Conservation (phyloP, 805 yeast species). For the Danielia oregonensis region DNA sequence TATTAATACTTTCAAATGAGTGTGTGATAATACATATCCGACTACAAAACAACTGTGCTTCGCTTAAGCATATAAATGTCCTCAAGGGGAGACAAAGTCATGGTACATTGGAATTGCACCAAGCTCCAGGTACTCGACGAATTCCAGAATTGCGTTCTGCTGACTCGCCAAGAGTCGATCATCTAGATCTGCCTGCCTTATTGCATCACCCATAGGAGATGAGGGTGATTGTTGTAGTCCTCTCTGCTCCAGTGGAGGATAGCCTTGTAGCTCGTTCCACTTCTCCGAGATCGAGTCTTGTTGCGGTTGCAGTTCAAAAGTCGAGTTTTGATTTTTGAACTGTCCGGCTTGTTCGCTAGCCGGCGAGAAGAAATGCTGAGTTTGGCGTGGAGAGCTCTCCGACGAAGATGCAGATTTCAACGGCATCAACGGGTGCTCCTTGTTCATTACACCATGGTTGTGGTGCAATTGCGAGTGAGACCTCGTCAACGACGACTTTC, state of each 20-base stretch:
- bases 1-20: background rate
- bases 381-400: slow-evolving; percentile 5
- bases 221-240: background rate
- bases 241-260: background rate
- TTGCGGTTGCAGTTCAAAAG: background rate
- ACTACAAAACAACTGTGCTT: too few relatives aligned
- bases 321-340: background rate
- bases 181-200: background rate
- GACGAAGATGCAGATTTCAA: slow-evolving; percentile 1
- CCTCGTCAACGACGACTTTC: slow-evolving; percentile 14
- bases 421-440: slow-evolving; percentile 5
- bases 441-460: slow-evolving; percentile 4
- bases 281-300: background rate
- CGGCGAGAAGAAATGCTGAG: slow-evolving; percentile 1
- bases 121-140: slow-evolving; percentile 1
- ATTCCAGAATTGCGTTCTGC: background rate
- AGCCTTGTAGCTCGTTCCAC: background rate
- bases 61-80: too few relatives aligned
- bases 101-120: slow-evolving; percentile 12
- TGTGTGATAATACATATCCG: too few relatives aligned
- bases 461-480: slow-evolving; percentile 13
- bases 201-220: background rate
- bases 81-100: slow-evolving; percentile 8
- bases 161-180: background rate
- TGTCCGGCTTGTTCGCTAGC: background rate